phyloP scores from a whole-genome alignment of 345 rosid species.

The Bruguiera gymnorhiza region DNA sequence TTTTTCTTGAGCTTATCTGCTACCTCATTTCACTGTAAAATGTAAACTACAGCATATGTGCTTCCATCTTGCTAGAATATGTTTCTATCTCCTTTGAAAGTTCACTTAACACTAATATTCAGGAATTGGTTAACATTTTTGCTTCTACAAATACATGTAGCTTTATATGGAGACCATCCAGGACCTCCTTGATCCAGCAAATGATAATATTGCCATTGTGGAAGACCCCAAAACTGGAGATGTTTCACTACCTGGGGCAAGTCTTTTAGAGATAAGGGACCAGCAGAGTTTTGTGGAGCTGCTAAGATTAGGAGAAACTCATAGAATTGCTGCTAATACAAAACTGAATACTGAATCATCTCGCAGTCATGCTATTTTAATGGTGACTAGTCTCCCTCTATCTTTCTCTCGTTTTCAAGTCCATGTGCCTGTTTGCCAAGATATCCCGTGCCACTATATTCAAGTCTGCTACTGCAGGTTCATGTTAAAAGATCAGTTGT shows the following conservation, averaged over 20 bases:
- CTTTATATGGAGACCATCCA: constrained; percentile 36
- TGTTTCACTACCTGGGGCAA: constrained; percentile 35
- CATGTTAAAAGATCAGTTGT: constrained; percentile 26
- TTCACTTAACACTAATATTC: not conserved
- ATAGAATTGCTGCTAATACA: constrained; percentile 36
- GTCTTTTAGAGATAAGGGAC: constrained; percentile 29
- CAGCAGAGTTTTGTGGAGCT: constrained; percentile 29
- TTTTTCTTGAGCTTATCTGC: not conserved
- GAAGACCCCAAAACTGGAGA: constrained; percentile 39
- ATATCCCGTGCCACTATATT: not conserved
- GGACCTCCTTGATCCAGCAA: constrained; percentile 33
- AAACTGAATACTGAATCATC: constrained; percentile 35
- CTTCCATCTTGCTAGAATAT: not conserved
- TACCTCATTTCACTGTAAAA: not conserved
- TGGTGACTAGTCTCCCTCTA: constrained; percentile 18
- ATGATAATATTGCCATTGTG: constrained; percentile 30
- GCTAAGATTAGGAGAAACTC: constrained; percentile 34
- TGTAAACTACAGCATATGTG: not conserved
- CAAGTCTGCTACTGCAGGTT: constrained; percentile 19
- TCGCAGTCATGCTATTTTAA: constrained; percentile 34
- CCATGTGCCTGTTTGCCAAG: not conserved
- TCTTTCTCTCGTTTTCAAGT: not conserved
- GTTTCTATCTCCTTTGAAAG: not conserved
- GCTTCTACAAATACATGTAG: constrained; percentile 13
- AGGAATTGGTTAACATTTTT: not conserved